Percentiles rank a stretch among this genome's conserved stretches.
phyloP scores from a whole-genome alignment of 225 moss, liverwort and hornwort species.

The Anthoceros angustus region DNA sequence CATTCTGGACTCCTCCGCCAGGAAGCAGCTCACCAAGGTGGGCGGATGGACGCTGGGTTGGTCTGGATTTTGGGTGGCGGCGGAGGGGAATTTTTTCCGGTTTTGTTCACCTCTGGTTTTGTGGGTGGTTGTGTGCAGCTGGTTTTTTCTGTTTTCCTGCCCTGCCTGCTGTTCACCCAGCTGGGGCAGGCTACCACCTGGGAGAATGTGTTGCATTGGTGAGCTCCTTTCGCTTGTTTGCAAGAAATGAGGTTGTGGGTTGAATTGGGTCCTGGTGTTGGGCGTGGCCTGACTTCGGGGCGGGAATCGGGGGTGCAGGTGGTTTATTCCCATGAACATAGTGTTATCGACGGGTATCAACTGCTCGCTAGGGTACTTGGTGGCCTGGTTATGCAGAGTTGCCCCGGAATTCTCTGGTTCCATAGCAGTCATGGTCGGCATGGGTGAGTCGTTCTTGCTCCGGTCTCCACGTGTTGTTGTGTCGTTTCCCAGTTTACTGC shows the following conservation, averaged over 20 bases:
- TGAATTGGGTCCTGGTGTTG: too few relatives aligned
- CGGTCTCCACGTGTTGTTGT: neutral
- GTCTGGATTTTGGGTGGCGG: neutral
- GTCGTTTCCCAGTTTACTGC: neutral
- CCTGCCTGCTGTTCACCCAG: slow-evolving; percentile 71
- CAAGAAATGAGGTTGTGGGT: neutral
- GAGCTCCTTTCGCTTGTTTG: slow-evolving; percentile 8
- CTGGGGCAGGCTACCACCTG: slow-evolving; percentile 50
- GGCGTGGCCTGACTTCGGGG: neutral
- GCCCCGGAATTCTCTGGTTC: slow-evolving; percentile 67
- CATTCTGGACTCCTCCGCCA: neutral
- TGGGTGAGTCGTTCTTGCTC: slow-evolving; percentile 24
- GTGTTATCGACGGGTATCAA: slow-evolving; percentile 40
- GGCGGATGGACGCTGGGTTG: neutral
- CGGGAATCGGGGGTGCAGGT: slow-evolving; percentile 28
- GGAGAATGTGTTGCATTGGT: slow-evolving; percentile 62
- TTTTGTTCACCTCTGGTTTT: neutral
- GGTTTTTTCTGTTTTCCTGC: slow-evolving; percentile 74
- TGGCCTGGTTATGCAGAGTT: slow-evolving; percentile 53
- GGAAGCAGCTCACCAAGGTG: neutral
- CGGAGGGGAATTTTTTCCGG: neutral
- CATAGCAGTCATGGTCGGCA: slow-evolving; percentile 70
- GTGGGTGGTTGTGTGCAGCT: slow-evolving; percentile 32
- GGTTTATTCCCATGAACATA: slow-evolving; percentile 82
- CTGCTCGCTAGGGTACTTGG: slow-evolving; percentile 53